Evolutionary conservation across 495 filamentous ascomycete species (phyloP).

Genomic region (Xylaria palmicola): DNA sequence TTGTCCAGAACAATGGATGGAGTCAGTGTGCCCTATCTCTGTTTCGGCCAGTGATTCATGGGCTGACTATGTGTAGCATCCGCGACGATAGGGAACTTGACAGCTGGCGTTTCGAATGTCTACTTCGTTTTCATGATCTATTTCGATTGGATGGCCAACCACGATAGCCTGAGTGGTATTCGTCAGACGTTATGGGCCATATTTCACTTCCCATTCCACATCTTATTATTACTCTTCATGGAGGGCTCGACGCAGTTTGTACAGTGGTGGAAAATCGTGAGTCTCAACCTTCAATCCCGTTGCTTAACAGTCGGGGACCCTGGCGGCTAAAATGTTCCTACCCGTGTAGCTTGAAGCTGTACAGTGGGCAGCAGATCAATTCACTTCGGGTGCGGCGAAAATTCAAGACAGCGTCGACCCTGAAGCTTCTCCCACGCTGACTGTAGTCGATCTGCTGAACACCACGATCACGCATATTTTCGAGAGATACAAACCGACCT

Average conservation of each 20-base stretch:
- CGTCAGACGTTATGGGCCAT: slow-evolving; percentile 65
- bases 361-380: neutral
- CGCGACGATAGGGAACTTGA: slow-evolving; percentile 28
- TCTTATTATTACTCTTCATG: slow-evolving; percentile 61
- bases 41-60: neutral
- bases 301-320: too few species aligned
- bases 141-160: slow-evolving; percentile 53
- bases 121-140: slow-evolving; percentile 70
- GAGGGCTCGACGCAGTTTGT: slow-evolving; percentile 51
- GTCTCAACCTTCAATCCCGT: too few species aligned
- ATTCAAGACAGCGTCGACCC: neutral
- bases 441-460: neutral
- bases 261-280: slow-evolving; percentile 31
- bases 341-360: neutral
- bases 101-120: slow-evolving; percentile 25
- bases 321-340: too few species aligned
- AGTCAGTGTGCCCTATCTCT: slow-evolving; percentile 5
- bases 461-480: neutral
- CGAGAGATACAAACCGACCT: slow-evolving; percentile 18
- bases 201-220: slow-evolving; percentile 68
- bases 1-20: slow-evolving; percentile 31
- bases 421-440: neutral
- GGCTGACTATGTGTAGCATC: slow-evolving; percentile 2
- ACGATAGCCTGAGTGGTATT: slow-evolving; percentile 48
- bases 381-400: neutral